Percentiles rank a stretch among this genome's conserved stretches.
These are phyloP conservation scores for Rosa multiflora DNA, from an alignment of 306 rosid species.

Conservation along the genomic window DNA sequence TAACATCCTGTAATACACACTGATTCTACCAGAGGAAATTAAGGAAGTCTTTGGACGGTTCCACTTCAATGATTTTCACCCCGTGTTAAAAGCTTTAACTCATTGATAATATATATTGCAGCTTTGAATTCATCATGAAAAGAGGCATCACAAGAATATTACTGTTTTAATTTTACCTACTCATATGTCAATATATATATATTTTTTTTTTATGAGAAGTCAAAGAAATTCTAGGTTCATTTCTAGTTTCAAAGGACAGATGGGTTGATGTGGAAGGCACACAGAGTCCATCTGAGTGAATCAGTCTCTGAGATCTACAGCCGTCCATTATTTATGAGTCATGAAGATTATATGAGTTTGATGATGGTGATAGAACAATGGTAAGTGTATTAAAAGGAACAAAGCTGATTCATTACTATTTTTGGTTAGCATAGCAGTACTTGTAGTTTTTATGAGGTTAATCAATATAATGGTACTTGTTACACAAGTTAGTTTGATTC, in stretches of 20 bases:
- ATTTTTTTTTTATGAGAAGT: not conserved
- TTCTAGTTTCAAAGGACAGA: conserved; percentile 5
- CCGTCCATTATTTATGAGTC: not conserved
- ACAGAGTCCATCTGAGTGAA: not conserved
- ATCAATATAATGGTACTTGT: not conserved
- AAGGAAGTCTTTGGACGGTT: too few relatives aligned
- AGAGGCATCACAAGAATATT: not conserved
- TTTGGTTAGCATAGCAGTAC: not conserved
- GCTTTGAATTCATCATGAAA: not conserved
- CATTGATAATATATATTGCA: not conserved
- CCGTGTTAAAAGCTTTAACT: not conserved
- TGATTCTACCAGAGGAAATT: not conserved
- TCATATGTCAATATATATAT: not conserved
- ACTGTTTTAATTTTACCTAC: not conserved
- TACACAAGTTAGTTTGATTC: not conserved
- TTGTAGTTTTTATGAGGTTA: not conserved
- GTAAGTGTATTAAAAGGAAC: not conserved
- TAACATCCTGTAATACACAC: not conserved
- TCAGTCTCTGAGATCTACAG: not conserved
- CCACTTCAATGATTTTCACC: not conserved
- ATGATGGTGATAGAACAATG: not conserved
- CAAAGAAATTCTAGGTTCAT: not conserved
- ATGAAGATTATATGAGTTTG: not conserved
- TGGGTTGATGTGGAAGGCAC: not conserved
- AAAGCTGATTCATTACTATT: not conserved